Percentiles rank a stretch among this genome's conserved stretches.
These are phyloP conservation scores for Platanus orientalis DNA, from an alignment of 164 flowering plant species.

Conservation along the genomic window DNA sequence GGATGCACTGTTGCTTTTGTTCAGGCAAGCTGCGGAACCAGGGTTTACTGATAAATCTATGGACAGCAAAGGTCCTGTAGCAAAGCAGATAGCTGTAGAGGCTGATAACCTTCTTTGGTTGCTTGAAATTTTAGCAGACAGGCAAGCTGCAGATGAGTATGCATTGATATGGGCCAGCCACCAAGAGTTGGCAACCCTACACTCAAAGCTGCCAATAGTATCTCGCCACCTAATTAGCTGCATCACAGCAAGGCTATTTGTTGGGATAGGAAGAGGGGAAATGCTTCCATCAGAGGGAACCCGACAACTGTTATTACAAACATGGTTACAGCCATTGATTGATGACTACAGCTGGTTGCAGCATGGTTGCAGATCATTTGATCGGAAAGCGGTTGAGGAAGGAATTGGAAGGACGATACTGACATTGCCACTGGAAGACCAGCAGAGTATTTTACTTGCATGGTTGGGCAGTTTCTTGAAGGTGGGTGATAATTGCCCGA, in stretches of 20 bases:
- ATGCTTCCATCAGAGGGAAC: constrained; percentile 78
- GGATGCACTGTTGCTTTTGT: constrained; percentile 40
- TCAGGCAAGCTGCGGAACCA: constrained; percentile 61
- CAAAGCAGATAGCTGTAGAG: constrained; percentile 55
- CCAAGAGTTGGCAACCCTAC: constrained; percentile 63
- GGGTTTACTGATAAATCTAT: constrained; percentile 34
- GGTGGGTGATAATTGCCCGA: constrained; percentile 89
- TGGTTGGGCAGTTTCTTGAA: constrained; percentile 86
- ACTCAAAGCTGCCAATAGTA: constrained; percentile 52
- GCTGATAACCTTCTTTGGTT: constrained; percentile 92
- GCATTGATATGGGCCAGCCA: constrained; percentile 73
- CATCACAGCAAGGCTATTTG: constrained; percentile 77
- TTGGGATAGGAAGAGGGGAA: constrained; percentile 92
- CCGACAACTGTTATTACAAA: constrained; percentile 54
- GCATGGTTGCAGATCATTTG: constrained; percentile 80
- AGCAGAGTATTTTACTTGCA: constrained; percentile 72
- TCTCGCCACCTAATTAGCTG: constrained; percentile 79
- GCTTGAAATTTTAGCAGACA: constrained; percentile 72
- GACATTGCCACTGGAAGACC: constrained; percentile 90
- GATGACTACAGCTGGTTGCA: constrained; percentile 89
- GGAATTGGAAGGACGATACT: constrained; percentile 93
- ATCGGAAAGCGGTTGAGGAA: constrained; percentile 87
- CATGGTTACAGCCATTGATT: constrained; percentile 93
- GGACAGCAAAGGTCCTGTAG: constrained; percentile 43
- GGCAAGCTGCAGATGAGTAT: constrained; percentile 78